These are phyloP conservation scores for Apophysomyces ossiformis DNA, from an alignment of 371 early-diverging fungal species.

Conservation along the genomic window DNA sequence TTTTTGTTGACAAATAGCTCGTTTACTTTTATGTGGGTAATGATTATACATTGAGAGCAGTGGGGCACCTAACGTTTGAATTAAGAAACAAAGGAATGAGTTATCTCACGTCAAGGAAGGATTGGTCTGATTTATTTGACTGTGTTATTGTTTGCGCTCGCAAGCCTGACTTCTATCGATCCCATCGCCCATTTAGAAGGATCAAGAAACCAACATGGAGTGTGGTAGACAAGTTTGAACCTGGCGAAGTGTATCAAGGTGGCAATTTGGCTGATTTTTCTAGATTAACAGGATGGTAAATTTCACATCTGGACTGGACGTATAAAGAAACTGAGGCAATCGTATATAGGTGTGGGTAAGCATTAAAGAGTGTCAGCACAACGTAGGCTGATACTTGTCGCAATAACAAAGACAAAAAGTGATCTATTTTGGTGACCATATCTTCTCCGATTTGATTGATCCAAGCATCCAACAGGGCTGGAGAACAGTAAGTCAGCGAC, in stretches of 20 bases:
- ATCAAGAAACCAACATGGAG: constrained; percentile 55
- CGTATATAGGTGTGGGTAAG: constrained; percentile 18
- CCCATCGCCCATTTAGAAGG: constrained; percentile 62
- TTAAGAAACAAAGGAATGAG: constrained; percentile 49
- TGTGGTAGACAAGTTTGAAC: constrained; percentile 54
- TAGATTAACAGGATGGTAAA: constrained; percentile 62
- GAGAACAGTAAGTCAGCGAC: constrained; percentile 48
- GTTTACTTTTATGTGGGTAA: constrained; percentile 54
- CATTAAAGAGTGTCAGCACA: neutral
- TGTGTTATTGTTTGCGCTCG: constrained; percentile 61
- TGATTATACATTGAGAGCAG: neutral
- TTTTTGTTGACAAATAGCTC: constrained; percentile 69
- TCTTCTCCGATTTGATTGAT: constrained; percentile 69
- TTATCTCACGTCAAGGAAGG: constrained; percentile 51
- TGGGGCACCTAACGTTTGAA: neutral
- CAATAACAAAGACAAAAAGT: constrained; percentile 51
- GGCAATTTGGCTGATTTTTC: constrained; percentile 66
- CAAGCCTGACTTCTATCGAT: constrained; percentile 68
- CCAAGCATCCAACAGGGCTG: constrained; percentile 71
- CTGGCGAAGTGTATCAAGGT: constrained; percentile 66
- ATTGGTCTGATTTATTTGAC: constrained; percentile 71
- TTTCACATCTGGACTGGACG: neutral
- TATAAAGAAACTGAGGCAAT: neutral
- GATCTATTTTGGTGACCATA: constrained; percentile 72
- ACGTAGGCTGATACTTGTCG: neutral